Evolutionary conservation across 352 stramenopile species (phyloP).

Genomic region (Elongisporangium prolatum): DNA sequence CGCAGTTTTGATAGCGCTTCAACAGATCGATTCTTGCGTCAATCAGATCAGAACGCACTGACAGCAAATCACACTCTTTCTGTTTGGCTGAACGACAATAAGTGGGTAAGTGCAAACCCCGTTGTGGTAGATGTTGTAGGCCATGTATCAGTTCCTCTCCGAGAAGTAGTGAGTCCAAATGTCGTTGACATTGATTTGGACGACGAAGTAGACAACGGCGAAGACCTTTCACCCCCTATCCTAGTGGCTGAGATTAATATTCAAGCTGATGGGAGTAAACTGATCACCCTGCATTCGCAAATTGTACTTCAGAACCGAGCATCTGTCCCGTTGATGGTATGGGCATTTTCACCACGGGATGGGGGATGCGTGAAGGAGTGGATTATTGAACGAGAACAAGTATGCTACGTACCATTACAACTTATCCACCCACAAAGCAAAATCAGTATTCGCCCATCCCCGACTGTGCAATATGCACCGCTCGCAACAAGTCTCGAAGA

Average conservation of each 20-base stretch:
- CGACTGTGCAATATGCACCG: constrained; percentile 81
- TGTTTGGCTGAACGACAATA: constrained; percentile 81
- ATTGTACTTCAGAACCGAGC: constrained; percentile 85
- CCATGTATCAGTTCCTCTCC: constrained; percentile 75
- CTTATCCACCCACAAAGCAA: constrained; percentile 86
- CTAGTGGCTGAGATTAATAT: constrained; percentile 85
- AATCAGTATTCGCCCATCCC: constrained; percentile 81
- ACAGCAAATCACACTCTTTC: constrained; percentile 87
- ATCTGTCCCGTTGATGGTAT: constrained; percentile 83
- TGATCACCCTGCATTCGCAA: constrained; percentile 86
- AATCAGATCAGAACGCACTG: constrained; percentile 62
- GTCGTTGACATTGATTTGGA: neutral
- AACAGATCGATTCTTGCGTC: constrained; percentile 67
- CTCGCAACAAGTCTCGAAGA: constrained; percentile 78
- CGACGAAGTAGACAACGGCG: constrained; percentile 16
- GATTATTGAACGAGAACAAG: constrained; percentile 80
- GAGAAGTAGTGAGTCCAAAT: constrained; percentile 31
- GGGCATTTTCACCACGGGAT: constrained; percentile 82
- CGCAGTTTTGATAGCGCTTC: constrained; percentile 83
- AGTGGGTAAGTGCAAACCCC: constrained; percentile 83
- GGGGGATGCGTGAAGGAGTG: constrained; percentile 72
- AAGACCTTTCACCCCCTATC: constrained; percentile 62
- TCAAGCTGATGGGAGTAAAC: constrained; percentile 83
- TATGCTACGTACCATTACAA: constrained; percentile 78
- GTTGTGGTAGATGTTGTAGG: constrained; percentile 86